Evolutionary conservation across 768 basidiomycete genomes (phyloP).

Genomic region (Exsudoporus frostii): DNA sequence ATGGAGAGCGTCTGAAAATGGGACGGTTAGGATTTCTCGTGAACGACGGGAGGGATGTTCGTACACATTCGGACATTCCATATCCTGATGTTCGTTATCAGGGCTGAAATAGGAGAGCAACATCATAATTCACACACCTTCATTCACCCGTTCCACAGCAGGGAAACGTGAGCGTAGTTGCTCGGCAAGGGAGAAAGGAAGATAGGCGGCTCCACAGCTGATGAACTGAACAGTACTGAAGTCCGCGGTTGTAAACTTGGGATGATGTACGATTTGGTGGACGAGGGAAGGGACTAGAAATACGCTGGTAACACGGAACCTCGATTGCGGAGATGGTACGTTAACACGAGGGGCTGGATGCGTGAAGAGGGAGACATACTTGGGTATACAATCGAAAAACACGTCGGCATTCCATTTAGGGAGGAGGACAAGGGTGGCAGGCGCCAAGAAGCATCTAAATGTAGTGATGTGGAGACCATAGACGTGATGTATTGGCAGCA

Average conservation of each 20-base stretch:
- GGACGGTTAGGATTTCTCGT: background rate
- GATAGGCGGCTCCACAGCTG: constrained; percentile 61
- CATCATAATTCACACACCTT: constrained; percentile 40
- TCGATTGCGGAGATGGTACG: constrained; percentile 22
- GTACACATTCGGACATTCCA: constrained; percentile 67
- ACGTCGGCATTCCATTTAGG: constrained; percentile 56
- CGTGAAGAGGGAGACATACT: constrained; percentile 38
- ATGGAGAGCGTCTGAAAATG: constrained; percentile 52
- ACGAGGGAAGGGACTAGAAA: constrained; percentile 59
- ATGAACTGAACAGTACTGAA: constrained; percentile 47
- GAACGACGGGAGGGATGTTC: constrained; percentile 22
- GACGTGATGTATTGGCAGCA: constrained; percentile 66
- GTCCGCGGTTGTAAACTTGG: constrained; percentile 42
- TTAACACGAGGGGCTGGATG: background rate
- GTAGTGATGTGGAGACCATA: constrained; percentile 56
- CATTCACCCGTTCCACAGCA: constrained; percentile 31
- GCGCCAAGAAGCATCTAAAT: constrained; percentile 47
- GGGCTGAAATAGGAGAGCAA: background rate
- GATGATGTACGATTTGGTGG: constrained; percentile 62
- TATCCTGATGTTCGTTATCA: constrained; percentile 46
- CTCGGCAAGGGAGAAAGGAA: constrained; percentile 52
- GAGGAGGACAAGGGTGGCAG: constrained; percentile 51
- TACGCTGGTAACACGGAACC: constrained; percentile 52
- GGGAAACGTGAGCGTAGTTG: constrained; percentile 41
- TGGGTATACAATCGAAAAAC: constrained; percentile 52